Conservation (phyloP, 2,329 filamentous ascomycete genomes). For the Didymella pinodella region DNA sequence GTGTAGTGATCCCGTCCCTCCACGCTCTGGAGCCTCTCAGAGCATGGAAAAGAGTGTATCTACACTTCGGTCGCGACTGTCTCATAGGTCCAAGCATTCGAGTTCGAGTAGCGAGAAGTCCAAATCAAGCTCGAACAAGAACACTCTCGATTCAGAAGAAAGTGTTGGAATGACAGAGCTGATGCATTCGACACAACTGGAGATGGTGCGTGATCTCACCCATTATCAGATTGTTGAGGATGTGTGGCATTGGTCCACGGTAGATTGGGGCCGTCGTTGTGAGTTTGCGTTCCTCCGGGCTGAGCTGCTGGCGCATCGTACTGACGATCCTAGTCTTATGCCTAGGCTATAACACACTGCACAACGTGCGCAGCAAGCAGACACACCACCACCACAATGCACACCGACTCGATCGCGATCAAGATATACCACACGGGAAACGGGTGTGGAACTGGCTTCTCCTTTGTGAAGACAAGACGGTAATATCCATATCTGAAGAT, state of each 20-base stretch:
- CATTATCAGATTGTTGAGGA: constrained; percentile 70
- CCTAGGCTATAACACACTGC: constrained; percentile 74
- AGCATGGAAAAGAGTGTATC: constrained; percentile 42
- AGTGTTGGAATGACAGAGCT: constrained; percentile 47
- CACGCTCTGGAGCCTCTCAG: constrained; percentile 28
- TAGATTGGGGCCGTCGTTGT: constrained; percentile 73
- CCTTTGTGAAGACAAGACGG: constrained; percentile 73
- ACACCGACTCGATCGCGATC: constrained; percentile 43
- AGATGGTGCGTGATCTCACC: constrained; percentile 52
- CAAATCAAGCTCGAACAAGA: constrained; percentile 23
- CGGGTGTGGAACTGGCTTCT: constrained; percentile 76
- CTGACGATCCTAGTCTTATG: constrained; percentile 64
- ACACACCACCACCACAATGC: constrained; percentile 29
- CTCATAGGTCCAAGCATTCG: constrained; percentile 36
- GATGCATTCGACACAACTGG: constrained; percentile 48
- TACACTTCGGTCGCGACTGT: constrained; percentile 41
- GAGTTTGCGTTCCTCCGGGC: constrained; percentile 31
- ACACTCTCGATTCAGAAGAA: constrained; percentile 42
- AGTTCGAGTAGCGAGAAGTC: constrained; percentile 25
- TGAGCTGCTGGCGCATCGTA: neutral
- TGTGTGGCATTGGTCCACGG: constrained; percentile 78
- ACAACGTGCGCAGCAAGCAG: constrained; percentile 49
- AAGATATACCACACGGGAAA: constrained; percentile 58
- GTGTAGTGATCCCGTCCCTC: constrained; percentile 61
- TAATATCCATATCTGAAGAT: constrained; percentile 74